Percentiles rank a stretch among this genome's conserved stretches.
These are phyloP conservation scores for Huntiella moniliformis DNA, from an alignment of 2,329 filamentous ascomycete genomes.

Conservation along the genomic window DNA sequence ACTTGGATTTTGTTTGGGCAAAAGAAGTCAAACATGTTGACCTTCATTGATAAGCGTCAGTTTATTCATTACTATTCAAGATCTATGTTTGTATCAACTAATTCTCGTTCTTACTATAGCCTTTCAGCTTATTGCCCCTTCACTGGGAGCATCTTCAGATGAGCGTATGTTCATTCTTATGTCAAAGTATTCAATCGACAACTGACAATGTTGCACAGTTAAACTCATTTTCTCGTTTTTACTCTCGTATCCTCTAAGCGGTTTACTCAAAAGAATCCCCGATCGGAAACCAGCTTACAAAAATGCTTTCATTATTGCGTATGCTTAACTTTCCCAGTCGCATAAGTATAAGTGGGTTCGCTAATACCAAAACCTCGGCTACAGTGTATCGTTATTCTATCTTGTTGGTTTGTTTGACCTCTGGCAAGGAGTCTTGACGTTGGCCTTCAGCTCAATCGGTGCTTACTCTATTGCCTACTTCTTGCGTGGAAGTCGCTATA, in stretches of 20 bases:
- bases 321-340: slow-evolving; percentile 14
- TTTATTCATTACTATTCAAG: slow-evolving; percentile 1
- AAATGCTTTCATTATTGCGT: slow-evolving; percentile 73
- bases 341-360: background rate
- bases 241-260: slow-evolving; percentile 80
- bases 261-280: slow-evolving; percentile 71
- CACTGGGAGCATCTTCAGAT: slow-evolving; percentile 26
- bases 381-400: slow-evolving; percentile 68
- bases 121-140: slow-evolving; percentile 24
- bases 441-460: slow-evolving; percentile 60
- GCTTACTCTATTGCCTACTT: slow-evolving; percentile 71
- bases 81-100: background rate
- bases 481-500: slow-evolving; percentile 62
- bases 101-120: slow-evolving; percentile 17
- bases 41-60: slow-evolving; percentile 9
- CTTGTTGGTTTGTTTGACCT: slow-evolving; percentile 84
- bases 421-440: slow-evolving; percentile 64
- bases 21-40: slow-evolving; percentile 5
- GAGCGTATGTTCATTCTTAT: slow-evolving; percentile 22
- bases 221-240: slow-evolving; percentile 86
- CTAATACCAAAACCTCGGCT: background rate
- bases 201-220: slow-evolving; percentile 33
- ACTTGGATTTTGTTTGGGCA: too few relatives aligned
- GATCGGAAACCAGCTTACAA: slow-evolving; percentile 69
- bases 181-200: background rate